Evolutionary conservation across 495 filamentous ascomycete species (phyloP).

Genomic region (Penicillium coffeae): DNA sequence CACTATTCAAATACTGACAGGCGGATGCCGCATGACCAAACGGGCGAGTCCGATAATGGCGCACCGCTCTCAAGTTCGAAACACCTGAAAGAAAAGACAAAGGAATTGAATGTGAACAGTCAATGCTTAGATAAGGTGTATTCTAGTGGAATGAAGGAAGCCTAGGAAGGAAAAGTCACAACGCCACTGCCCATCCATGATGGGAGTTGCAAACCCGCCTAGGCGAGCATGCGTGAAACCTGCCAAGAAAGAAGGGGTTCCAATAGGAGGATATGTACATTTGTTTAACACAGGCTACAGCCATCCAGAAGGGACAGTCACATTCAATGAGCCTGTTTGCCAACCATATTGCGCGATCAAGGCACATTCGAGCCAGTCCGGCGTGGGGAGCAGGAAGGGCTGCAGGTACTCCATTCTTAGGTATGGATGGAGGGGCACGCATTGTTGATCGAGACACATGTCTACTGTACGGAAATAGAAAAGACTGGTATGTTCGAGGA

Average conservation of each 20-base stretch:
- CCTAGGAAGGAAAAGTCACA: background rate
- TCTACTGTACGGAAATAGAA: background rate
- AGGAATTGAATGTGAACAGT: background rate
- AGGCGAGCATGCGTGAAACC: background rate
- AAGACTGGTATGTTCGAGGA: too few species aligned
- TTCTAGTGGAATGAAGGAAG: background rate
- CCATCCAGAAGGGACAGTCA: background rate
- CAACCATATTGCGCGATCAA: slow-evolving; percentile 5
- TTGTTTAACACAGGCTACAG: background rate
- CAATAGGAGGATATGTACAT: background rate
- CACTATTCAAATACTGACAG: background rate
- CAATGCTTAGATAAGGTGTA: background rate
- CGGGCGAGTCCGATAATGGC: too few species aligned
- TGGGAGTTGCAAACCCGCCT: background rate
- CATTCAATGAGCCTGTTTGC: background rate
- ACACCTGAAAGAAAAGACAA: too few species aligned
- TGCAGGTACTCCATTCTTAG: background rate
- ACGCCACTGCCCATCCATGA: background rate
- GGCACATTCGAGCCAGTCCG: background rate
- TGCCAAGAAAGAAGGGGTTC: slow-evolving; percentile 24
- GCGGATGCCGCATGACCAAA: too few species aligned
- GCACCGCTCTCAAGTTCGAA: too few species aligned
- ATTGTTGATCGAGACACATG: slow-evolving; percentile 6
- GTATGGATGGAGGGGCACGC: background rate
- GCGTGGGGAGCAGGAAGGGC: background rate